Conservation (phyloP, 306 rosid genomes). For the Quercus ilex region DNA sequence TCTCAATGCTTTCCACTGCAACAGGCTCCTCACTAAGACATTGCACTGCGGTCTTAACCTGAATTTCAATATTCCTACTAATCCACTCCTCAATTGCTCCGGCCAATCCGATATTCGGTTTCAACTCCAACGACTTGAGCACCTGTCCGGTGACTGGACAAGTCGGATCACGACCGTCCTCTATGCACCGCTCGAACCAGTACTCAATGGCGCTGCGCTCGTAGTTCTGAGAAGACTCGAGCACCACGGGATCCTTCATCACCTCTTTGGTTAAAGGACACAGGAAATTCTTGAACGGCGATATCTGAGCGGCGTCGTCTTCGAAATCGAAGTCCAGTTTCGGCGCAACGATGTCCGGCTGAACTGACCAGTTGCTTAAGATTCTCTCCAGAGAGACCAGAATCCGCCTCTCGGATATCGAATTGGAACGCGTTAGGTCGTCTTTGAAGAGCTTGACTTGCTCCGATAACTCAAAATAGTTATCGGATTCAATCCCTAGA, state of each 20-base stretch:
- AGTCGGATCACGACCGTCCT: slow-evolving; percentile 42
- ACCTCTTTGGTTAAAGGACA: slow-evolving; percentile 57
- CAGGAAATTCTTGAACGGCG: slow-evolving; percentile 43
- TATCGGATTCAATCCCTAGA: slow-evolving; percentile 42
- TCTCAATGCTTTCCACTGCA: slow-evolving; percentile 25
- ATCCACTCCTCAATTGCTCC: slow-evolving; percentile 60
- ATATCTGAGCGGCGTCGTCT: slow-evolving; percentile 32
- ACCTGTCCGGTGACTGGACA: slow-evolving; percentile 48
- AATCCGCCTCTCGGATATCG: slow-evolving; percentile 31
- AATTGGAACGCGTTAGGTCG: slow-evolving; percentile 26
- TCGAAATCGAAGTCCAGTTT: slow-evolving; percentile 28
- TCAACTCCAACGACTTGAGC: slow-evolving; percentile 42
- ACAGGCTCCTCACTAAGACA: slow-evolving; percentile 33
- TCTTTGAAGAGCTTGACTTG: slow-evolving; percentile 39
- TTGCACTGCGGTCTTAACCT: slow-evolving; percentile 28
- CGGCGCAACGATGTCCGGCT: slow-evolving; percentile 19
- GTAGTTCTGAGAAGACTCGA: slow-evolving; percentile 52
- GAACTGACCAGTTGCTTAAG: slow-evolving; percentile 25
- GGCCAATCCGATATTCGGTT: slow-evolving; percentile 47
- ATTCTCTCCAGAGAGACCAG: slow-evolving; percentile 37
- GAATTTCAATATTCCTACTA: slow-evolving; percentile 36
- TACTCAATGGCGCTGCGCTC: slow-evolving; percentile 45
- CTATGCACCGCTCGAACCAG: slow-evolving; percentile 48
- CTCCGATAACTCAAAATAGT: slow-evolving; percentile 35
- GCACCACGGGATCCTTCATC: slow-evolving; percentile 53